Percentiles rank a stretch among this genome's conserved stretches.
phyloP scores from a whole-genome alignment of 2,329 filamentous ascomycete genomes.

The Colletotrichum eremochloae region DNA sequence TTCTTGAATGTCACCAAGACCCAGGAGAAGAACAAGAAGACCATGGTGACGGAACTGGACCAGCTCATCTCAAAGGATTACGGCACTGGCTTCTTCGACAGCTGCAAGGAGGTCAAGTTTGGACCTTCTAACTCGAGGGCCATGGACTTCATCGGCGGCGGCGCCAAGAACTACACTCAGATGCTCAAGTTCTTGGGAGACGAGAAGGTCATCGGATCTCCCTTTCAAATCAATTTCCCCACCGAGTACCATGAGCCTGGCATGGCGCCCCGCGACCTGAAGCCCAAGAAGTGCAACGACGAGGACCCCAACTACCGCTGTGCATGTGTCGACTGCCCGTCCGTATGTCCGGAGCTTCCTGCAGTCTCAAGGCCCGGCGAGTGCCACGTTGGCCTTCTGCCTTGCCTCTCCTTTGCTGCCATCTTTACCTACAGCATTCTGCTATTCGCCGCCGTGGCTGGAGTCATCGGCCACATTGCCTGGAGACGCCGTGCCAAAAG shows the following conservation, averaged over 20 bases:
- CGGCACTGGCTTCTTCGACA: conserved; percentile 90
- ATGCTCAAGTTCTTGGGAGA: conserved; percentile 94
- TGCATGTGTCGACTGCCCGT: conserved; percentile 92
- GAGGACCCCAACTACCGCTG: conserved; percentile 88
- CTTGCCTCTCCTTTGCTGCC: conserved; percentile 93
- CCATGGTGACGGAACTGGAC: conserved; percentile 84
- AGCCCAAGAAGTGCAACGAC: conserved; percentile 89
- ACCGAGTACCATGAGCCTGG: conserved; percentile 70
- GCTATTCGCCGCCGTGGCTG: conserved; percentile 74
- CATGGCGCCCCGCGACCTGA: conserved; percentile 81
- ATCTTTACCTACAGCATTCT: conserved; percentile 87
- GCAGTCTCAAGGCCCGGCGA: conserved; percentile 76
- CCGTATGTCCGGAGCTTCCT: conserved; percentile 85
- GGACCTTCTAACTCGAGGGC: conserved; percentile 93
- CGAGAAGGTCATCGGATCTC: conserved; percentile 91
- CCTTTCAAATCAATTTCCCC: conserved; percentile 98
- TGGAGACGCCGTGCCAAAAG: conserved; percentile 80
- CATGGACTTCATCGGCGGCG: conserved; percentile 96
- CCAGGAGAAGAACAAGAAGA: conserved; percentile 69
- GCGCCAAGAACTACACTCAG: conserved; percentile 88
- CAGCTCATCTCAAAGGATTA: conserved; percentile 89
- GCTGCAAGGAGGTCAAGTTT: conserved; percentile 99
- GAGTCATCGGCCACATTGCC: conserved; percentile 79
- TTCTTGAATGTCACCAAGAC: conserved; percentile 93
- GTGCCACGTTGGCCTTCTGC: conserved; percentile 89